phyloP scores from a whole-genome alignment of 192 early-diverging fungal genomes.

The Phycomyces blakesleeanus region DNA sequence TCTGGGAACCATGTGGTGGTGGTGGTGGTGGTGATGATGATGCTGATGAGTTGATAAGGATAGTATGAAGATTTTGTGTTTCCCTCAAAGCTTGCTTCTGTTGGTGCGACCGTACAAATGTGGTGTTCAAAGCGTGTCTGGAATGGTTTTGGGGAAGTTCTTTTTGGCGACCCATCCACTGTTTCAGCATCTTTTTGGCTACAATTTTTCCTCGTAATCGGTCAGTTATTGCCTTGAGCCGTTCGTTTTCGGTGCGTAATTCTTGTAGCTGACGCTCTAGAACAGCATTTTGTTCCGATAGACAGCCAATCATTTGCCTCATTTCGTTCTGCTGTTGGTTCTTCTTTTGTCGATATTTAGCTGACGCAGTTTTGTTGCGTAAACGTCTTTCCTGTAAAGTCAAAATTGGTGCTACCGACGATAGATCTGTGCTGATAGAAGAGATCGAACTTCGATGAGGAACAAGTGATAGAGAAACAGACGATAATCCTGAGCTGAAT shows the following conservation, averaged over 20 bases:
- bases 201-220: constrained; percentile 49
- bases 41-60: not conserved
- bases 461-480: not conserved
- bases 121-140: not conserved
- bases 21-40: not conserved
- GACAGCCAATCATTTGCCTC: constrained; percentile 38
- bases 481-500: constrained; percentile 1
- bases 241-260: constrained; percentile 43
- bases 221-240: constrained; percentile 43
- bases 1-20: no score
- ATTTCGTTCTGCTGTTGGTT: constrained; percentile 56
- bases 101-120: not conserved
- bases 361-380: constrained; percentile 58
- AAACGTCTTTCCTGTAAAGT: constrained; percentile 49
- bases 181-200: constrained; percentile 52
- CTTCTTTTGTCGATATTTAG: constrained; percentile 60
- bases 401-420: constrained; percentile 25
- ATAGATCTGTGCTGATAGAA: not conserved
- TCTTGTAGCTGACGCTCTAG: constrained; percentile 46
- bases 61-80: not conserved
- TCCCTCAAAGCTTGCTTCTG: not conserved
- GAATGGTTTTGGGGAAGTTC: not conserved
- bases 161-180: constrained; percentile 32
- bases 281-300: constrained; percentile 45
- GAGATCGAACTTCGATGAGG: constrained; percentile 10